Evolutionary conservation across 805 yeast species (phyloP), one percentile per base, ranked within the genome.

Genomic region (Suhomyces tanzawaensis): DNA sequence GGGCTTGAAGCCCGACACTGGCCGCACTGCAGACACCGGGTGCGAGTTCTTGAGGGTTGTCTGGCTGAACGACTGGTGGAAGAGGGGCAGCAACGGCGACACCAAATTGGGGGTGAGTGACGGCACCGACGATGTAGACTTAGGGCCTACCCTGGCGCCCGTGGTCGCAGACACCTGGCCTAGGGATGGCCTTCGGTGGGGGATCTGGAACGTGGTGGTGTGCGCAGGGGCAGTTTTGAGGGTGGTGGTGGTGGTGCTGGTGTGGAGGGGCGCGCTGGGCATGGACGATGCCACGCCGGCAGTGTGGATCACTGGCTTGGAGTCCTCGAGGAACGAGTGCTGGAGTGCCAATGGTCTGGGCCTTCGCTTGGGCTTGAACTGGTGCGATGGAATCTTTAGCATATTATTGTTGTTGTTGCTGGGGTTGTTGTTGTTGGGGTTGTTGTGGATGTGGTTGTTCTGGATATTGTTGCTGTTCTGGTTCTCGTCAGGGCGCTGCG

Each of bases 11-110:
- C 27, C 25, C 6, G 14, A 18, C 4, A 22, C 12, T 9, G 35
- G 35, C 19, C 35, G 18, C 24, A 21, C 24, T 3, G 19, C 3
- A 4, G 25, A 17, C 6, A 23, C 9, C 12, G 12, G 30, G 17
- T 7, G 25, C 4, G 15, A 16, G 15, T 15, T 18, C n/a, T 21
- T 35, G 29, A 27, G 31, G 19, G 47, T 28, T 2, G 47, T 40
- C 35, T 58, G 62, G 48, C 50, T 53, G 41, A 64, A 63, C 19
- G 61, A 48, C 42, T 63, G 69, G 44, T 63, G 70, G 47, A 63
- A 68, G 24, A 69, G 54, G 14, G 73, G 73, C 18, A 64, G 57
- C 24, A 69, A 52, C 11, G 73, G 72, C 36, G 63, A 55, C 19
- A 59, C 63, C 46, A 61, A 46, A 37, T 56, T 55, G 19, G 68